Evolutionary conservation across 192 early-diverging fungal genomes (phyloP).

Genomic region (Physocladia obscura): DNA sequence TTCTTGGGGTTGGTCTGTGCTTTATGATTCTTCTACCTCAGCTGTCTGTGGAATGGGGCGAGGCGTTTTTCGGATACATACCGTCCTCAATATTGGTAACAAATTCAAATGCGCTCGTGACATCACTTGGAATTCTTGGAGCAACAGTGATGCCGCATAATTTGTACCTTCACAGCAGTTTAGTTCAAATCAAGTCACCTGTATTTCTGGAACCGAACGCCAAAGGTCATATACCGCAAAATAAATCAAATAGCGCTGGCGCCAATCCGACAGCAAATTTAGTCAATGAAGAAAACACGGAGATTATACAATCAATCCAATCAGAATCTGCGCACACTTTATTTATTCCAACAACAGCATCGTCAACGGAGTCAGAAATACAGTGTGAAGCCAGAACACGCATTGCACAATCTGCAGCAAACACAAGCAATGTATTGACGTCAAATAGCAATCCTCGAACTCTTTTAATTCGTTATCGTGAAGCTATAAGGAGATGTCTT

Average conservation of each 20-base stretch:
- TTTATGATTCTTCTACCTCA: slow-evolving; percentile 63
- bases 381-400: background rate
- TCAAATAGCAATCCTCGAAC: background rate
- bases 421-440: background rate
- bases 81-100: slow-evolving; percentile 62
- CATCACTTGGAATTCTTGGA: slow-evolving; percentile 77
- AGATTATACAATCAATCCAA: background rate
- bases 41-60: slow-evolving; percentile 53
- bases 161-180: slow-evolving; percentile 71
- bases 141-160: slow-evolving; percentile 90
- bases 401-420: background rate
- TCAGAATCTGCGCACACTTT: background rate
- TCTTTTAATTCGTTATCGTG: background rate
- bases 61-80: slow-evolving; percentile 68
- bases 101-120: slow-evolving; percentile 53
- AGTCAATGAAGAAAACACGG: background rate
- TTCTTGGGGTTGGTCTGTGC: slow-evolving; percentile 62
- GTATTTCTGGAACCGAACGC: background rate
- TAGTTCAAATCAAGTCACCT: slow-evolving; percentile 52
- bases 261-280: background rate
- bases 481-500: background rate
- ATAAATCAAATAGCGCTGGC: background rate
- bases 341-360: background rate
- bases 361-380: background rate
- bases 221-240: background rate